These are phyloP conservation scores for Paracoccidioides lutzii DNA, from an alignment of 2,329 filamentous ascomycete genomes.

Conservation along the genomic window DNA sequence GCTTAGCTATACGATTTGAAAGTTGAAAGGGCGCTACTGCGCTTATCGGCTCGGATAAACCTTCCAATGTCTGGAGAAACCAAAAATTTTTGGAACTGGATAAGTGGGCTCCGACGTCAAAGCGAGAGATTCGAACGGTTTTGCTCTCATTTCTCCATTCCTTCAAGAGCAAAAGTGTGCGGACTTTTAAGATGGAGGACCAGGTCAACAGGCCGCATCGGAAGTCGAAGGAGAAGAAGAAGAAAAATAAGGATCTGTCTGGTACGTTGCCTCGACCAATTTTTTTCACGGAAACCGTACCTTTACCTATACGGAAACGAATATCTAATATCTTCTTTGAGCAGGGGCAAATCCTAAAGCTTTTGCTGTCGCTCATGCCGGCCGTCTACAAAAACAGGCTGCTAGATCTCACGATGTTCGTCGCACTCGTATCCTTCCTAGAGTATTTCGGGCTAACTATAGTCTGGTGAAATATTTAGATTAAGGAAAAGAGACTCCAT, in stretches of 20 bases:
- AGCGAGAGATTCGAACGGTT: too few species aligned
- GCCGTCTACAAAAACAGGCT: constrained; percentile 59
- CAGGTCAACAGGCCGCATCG: constrained; percentile 79
- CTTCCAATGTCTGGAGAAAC: too few species aligned
- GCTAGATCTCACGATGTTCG: constrained; percentile 43
- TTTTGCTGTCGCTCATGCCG: constrained; percentile 72
- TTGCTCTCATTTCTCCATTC: too few species aligned
- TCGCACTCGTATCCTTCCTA: constrained; percentile 3
- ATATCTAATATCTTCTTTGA: neutral
- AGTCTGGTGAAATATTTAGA: constrained; percentile 35
- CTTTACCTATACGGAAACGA: constrained; percentile 1
- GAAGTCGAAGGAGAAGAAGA: constrained; percentile 66
- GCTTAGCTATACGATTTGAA: too few species aligned
- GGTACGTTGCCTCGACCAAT: neutral
- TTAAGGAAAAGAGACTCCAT: constrained; percentile 92
- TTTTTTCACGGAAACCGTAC: constrained; percentile 4
- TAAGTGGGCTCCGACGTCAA: too few species aligned
- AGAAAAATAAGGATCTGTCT: constrained; percentile 15
- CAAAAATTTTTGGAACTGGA: too few species aligned
- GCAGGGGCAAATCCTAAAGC: constrained; percentile 74
- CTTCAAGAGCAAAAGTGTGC: too few species aligned
- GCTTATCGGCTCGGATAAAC: too few species aligned
- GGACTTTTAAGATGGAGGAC: constrained; percentile 51
- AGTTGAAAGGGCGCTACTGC: too few species aligned
- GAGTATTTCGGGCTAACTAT: neutral